Conservation (phyloP, 257 asterid genomes). For the Salvia miltiorrhiza region DNA sequence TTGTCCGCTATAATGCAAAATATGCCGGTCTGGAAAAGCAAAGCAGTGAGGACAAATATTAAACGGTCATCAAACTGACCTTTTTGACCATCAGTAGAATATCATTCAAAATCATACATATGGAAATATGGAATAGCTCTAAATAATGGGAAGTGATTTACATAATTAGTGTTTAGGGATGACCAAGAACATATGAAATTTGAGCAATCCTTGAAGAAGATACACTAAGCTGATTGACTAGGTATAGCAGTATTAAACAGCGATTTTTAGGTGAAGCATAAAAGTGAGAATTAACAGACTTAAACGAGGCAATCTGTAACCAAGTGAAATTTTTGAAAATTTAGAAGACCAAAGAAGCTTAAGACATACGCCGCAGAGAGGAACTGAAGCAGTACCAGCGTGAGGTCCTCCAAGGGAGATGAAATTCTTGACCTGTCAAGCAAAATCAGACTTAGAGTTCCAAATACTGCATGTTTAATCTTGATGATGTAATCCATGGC, state of each 20-base stretch:
- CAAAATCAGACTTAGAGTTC: background rate
- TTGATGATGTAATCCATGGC: background rate
- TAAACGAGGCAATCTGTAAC: background rate
- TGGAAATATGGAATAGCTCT: background rate
- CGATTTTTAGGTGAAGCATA: background rate
- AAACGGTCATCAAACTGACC: slow-evolving; percentile 16
- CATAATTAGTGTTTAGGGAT: background rate
- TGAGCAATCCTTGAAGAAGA: background rate
- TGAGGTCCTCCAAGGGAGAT: slow-evolving; percentile 94
- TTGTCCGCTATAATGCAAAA: slow-evolving; percentile 73
- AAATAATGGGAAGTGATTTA: background rate
- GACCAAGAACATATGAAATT: background rate
- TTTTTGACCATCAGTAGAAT: background rate
- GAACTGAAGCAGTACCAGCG: slow-evolving; percentile 98
- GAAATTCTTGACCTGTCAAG: slow-evolving; percentile 73
- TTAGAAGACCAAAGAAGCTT: slow-evolving; percentile 12
- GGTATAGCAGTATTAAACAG: background rate
- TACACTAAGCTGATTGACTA: background rate
- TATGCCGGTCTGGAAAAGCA: slow-evolving; percentile 63
- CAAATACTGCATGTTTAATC: background rate
- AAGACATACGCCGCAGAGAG: slow-evolving; percentile 89
- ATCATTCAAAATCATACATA: background rate
- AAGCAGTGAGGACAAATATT: slow-evolving; percentile 4
- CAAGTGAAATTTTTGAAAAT: background rate
- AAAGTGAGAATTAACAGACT: background rate